Percentiles rank a stretch among this genome's conserved stretches.
Conservation (phyloP, 306 rosid genomes). For the Fragaria nilgerrensis region DNA sequence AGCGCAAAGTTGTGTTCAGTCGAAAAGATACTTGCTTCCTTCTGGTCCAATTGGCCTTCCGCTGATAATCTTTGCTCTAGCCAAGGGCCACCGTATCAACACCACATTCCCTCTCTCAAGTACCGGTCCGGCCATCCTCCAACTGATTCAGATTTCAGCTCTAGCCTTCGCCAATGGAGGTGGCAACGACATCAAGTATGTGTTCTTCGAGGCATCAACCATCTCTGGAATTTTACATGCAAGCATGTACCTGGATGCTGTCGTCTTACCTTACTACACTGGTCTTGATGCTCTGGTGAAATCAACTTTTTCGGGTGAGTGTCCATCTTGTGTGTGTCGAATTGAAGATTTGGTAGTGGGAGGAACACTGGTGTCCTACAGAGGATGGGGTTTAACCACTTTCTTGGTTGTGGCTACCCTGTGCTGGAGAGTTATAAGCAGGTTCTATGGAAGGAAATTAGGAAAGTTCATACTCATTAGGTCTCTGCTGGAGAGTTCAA, state of each 20-base stretch:
- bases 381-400: slow-evolving; percentile 82
- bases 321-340: slow-evolving; percentile 78
- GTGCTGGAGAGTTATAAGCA: slow-evolving; percentile 58
- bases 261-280: slow-evolving; percentile 78
- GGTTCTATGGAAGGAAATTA: slow-evolving; percentile 34
- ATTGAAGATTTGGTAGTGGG: slow-evolving; percentile 64
- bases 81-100: slow-evolving; percentile 68
- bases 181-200: slow-evolving; percentile 56
- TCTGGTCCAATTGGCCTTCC: slow-evolving; percentile 88
- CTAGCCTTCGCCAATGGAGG: slow-evolving; percentile 51
- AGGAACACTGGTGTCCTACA: slow-evolving; percentile 57
- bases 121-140: slow-evolving; percentile 81
- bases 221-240: slow-evolving; percentile 88
- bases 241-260: slow-evolving; percentile 62
- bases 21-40: slow-evolving; percentile 53
- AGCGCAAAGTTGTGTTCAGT: slow-evolving; percentile 24
- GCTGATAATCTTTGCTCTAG: slow-evolving; percentile 58
- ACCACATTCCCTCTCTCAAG: slow-evolving; percentile 61
- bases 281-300: slow-evolving; percentile 65
- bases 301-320: slow-evolving; percentile 74
- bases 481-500: slow-evolving; percentile 40
- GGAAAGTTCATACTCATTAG: slow-evolving; percentile 30
- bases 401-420: slow-evolving; percentile 62
- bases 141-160: slow-evolving; percentile 65
- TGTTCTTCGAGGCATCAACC: slow-evolving; percentile 67